phyloP scores from a whole-genome alignment of 2,329 filamentous ascomycete species.

The Aspergillus ruber region DNA sequence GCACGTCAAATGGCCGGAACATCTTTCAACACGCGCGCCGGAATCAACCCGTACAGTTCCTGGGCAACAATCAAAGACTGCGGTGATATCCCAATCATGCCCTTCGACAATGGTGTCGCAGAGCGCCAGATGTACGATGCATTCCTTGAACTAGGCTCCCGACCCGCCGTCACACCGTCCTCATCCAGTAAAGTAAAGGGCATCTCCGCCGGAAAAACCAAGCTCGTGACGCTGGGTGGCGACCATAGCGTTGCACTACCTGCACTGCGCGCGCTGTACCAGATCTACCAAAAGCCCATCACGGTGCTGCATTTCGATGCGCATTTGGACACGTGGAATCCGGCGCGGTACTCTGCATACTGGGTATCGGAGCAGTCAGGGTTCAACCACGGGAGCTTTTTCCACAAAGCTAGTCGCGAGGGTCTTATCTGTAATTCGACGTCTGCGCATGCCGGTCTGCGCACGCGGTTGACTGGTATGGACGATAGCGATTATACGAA shows the following conservation, averaged over 20 bases:
- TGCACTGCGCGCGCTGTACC: conserved; percentile 59
- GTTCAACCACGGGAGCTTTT: conserved; percentile 88
- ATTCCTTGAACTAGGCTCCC: conserved; percentile 60
- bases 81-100: conserved; percentile 81
- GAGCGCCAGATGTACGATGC: conserved; percentile 78
- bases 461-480: conserved; percentile 64
- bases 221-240: conserved; percentile 64
- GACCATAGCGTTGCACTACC: conserved; percentile 67
- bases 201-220: conserved; percentile 36
- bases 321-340: conserved; percentile 82
- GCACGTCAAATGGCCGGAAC: conserved; percentile 72
- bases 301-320: conserved; percentile 71
- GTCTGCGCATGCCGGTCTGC: conserved; percentile 75
- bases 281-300: conserved; percentile 56
- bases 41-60: conserved; percentile 73
- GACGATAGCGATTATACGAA: conserved; percentile 64
- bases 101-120: conserved; percentile 78
- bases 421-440: conserved; percentile 68
- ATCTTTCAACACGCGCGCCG: conserved; percentile 74
- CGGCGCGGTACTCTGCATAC: conserved; percentile 65
- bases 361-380: conserved; percentile 66
- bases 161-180: conserved; percentile 28
- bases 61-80: conserved; percentile 81
- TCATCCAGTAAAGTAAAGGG: conserved; percentile 22
- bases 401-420: conserved; percentile 79